A percentile compares a stretch with the other conserved stretches of the same genome.
phyloP scores from a whole-genome alignment of 441 rosid species.

The Corymbia citriodora region DNA sequence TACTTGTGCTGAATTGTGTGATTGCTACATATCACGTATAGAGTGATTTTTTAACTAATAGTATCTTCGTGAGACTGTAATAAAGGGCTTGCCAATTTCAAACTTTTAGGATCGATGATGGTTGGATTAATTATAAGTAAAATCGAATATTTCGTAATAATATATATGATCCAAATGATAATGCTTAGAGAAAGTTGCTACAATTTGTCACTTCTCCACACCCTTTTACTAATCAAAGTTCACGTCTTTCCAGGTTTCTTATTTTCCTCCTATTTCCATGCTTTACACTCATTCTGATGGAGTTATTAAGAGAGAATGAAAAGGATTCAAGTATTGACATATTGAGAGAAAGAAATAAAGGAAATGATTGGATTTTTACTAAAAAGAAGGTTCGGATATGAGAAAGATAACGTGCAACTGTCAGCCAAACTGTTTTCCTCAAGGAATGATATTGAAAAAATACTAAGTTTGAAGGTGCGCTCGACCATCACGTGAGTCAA shows the following conservation, averaged over 20 bases:
- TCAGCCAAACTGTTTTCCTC: not conserved
- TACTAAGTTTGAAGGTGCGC: no score
- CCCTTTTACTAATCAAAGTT: not conserved
- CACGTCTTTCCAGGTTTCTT: not conserved
- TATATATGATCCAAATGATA: not conserved
- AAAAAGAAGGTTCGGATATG: not conserved
- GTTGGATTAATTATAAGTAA: not conserved
- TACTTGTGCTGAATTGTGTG: not conserved
- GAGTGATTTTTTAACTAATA: not conserved
- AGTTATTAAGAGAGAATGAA: not conserved
- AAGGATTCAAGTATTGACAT: not conserved
- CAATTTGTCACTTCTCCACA: not conserved
- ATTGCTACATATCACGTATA: fast-evolving
- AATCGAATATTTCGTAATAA: fast-evolving
- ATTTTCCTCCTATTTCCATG: not conserved
- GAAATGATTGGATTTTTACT: not conserved
- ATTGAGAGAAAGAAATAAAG: not conserved
- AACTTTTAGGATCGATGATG: not conserved
- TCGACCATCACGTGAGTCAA: no score
- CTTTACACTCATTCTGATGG: not conserved
- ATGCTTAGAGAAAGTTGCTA: not conserved
- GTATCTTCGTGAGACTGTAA: fast-evolving
- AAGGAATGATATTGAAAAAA: no score
- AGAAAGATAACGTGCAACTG: not conserved
- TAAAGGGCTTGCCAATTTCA: not conserved